A percentile compares a stretch with the other conserved stretches of the same genome.
These are phyloP conservation scores for Beauveria sp. DNA, from an alignment of 2,329 filamentous ascomycete species.

Conservation along the genomic window DNA sequence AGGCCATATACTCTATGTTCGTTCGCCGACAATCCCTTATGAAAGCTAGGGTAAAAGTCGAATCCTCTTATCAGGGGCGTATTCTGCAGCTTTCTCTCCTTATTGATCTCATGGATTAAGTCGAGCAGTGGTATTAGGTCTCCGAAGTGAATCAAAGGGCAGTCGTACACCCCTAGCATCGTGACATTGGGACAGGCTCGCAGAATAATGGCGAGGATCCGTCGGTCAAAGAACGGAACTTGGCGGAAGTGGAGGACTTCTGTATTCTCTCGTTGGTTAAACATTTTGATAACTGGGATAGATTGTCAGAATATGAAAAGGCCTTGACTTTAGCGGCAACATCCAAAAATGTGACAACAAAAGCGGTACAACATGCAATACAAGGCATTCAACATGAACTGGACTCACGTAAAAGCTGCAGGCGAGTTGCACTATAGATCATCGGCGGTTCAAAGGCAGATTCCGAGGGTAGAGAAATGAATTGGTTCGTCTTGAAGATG, in stretches of 20 bases:
- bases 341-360: not conserved
- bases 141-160: constrained; percentile 29
- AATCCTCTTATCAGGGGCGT: constrained; percentile 18
- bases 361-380: not conserved
- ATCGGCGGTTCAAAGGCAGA: constrained; percentile 13
- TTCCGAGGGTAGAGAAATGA: constrained; percentile 1
- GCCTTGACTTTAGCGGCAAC: not conserved
- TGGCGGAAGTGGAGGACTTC: constrained; percentile 24
- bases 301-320: not conserved
- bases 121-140: constrained; percentile 27
- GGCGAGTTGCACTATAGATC: constrained; percentile 8
- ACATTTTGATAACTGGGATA: constrained; percentile 19
- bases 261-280: constrained; percentile 13
- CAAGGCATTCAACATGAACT: too few species aligned
- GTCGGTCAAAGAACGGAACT: constrained; percentile 24
- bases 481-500: constrained; percentile 15
- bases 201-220: constrained; percentile 27
- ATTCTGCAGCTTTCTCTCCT: constrained; percentile 12
- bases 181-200: constrained; percentile 23
- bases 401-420: constrained; percentile 17
- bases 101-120: constrained; percentile 29
- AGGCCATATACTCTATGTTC: constrained; percentile 21
- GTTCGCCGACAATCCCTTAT: constrained; percentile 20
- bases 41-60: constrained; percentile 28
- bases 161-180: constrained; percentile 30